Evolutionary conservation across 2,329 filamentous ascomycete genomes (phyloP).

Genomic region (Alternaria sp.): DNA sequence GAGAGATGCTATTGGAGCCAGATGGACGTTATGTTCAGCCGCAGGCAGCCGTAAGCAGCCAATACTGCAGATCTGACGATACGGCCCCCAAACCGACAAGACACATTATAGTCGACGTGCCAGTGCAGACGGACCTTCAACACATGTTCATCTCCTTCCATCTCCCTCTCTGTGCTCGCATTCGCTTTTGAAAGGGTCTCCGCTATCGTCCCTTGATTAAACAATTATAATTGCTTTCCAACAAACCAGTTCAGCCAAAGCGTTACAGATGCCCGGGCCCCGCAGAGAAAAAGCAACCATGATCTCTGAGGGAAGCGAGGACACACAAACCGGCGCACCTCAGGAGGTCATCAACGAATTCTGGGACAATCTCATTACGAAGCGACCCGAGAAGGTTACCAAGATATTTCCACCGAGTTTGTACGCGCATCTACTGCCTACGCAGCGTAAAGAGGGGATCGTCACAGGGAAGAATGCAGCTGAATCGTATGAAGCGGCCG

Average conservation of each 20-base stretch:
- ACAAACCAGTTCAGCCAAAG: not conserved
- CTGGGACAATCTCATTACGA: slow-evolving; percentile 72
- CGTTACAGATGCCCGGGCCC: not conserved
- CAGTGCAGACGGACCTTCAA: not conserved
- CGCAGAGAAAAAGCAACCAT: slow-evolving; percentile 17
- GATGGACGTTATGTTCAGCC: slow-evolving; percentile 12
- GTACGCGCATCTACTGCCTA: slow-evolving; percentile 58
- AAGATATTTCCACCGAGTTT: slow-evolving; percentile 72
- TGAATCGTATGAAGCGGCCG: slow-evolving; percentile 75
- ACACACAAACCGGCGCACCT: slow-evolving; percentile 46
- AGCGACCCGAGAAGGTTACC: slow-evolving; percentile 73
- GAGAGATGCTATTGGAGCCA: not conserved
- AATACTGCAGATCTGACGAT: not conserved
- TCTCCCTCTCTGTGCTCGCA: not conserved
- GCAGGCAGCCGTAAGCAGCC: slow-evolving; percentile 14
- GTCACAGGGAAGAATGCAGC: slow-evolving; percentile 66
- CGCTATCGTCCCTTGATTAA: not conserved
- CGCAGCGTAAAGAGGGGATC: slow-evolving; percentile 53
- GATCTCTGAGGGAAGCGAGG: slow-evolving; percentile 25
- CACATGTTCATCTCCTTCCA: not conserved
- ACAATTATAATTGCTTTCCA: not conserved
- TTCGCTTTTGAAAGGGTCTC: not conserved
- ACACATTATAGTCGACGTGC: slow-evolving; percentile 4
- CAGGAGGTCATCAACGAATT: slow-evolving; percentile 74
- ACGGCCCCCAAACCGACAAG: slow-evolving; percentile 16